A percentile compares a stretch with the other conserved stretches of the same genome.
Conservation (phyloP, 2,329 filamentous ascomycete species). For the Colletotrichum higginsianum region DNA sequence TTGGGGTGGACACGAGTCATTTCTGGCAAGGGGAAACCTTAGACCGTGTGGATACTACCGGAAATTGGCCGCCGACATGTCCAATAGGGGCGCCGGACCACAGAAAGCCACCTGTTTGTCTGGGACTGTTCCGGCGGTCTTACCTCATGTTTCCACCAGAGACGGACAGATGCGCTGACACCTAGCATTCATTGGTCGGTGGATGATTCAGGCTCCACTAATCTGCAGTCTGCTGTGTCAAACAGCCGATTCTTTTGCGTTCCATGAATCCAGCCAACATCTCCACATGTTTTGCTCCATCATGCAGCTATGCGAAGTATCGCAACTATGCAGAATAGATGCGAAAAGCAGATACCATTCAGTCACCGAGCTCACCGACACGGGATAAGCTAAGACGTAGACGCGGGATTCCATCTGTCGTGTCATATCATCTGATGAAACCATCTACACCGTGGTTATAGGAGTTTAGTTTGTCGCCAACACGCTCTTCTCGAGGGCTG, state of each 20-base stretch:
- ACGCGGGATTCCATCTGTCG: too few species aligned
- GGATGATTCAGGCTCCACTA: not conserved
- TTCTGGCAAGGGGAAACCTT: not conserved
- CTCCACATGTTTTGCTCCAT: too few species aligned
- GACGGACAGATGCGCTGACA: not conserved
- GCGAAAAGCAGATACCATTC: not conserved
- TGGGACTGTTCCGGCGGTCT: constrained; percentile 5
- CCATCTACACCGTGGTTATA: too few species aligned
- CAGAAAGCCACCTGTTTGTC: not conserved
- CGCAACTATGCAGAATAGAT: not conserved
- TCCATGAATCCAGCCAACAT: not conserved
- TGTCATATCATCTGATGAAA: too few species aligned
- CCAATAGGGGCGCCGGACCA: not conserved
- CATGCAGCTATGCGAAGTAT: not conserved
- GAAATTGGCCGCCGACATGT: not conserved
- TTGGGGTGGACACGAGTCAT: not conserved
- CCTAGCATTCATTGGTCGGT: not conserved
- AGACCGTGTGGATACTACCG: not conserved
- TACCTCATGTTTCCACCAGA: not conserved
- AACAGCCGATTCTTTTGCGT: not conserved
- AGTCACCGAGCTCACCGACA: not conserved
- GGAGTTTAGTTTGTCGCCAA: too few species aligned
- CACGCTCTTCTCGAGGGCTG: too few species aligned
- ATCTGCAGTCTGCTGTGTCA: not conserved
- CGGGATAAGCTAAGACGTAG: not conserved